Evolutionary conservation across 2,329 filamentous ascomycete species (phyloP).

Genomic region (Diplodia corticola): DNA sequence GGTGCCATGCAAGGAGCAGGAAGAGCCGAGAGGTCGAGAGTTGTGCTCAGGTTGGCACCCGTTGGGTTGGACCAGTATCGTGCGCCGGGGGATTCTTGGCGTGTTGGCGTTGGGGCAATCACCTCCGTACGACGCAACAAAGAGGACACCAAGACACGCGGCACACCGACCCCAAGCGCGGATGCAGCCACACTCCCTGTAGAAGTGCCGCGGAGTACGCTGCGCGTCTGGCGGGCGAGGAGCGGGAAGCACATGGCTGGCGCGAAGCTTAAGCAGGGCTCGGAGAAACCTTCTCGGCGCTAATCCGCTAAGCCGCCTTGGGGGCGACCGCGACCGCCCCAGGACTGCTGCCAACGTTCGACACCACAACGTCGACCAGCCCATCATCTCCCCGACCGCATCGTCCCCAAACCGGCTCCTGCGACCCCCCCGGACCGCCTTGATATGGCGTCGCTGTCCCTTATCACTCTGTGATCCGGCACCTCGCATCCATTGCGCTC

Average conservation of each 20-base stretch:
- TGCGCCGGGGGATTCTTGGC: background rate
- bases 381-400: conserved; percentile 21
- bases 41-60: background rate
- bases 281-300: conserved; percentile 22
- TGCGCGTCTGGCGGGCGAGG: background rate
- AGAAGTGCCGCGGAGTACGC: background rate
- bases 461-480: conserved; percentile 15
- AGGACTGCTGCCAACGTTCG: conserved; percentile 15
- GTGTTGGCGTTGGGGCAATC: background rate
- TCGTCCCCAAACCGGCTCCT: conserved; percentile 20
- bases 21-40: background rate
- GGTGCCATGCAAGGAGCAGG: background rate
- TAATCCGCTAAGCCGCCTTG: conserved; percentile 17
- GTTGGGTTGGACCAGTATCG: no score
- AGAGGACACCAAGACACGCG: background rate
- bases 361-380: conserved; percentile 23
- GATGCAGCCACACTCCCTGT: background rate
- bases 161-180: background rate
- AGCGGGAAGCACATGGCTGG: background rate
- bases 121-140: background rate
- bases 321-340: conserved; percentile 10
- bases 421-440: conserved; percentile 11
- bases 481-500: conserved; percentile 18
- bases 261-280: conserved; percentile 22
- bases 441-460: conserved; percentile 19